Conservation (phyloP, 768 basidiomycete genomes). For the Atractiella rhizophila region DNA sequence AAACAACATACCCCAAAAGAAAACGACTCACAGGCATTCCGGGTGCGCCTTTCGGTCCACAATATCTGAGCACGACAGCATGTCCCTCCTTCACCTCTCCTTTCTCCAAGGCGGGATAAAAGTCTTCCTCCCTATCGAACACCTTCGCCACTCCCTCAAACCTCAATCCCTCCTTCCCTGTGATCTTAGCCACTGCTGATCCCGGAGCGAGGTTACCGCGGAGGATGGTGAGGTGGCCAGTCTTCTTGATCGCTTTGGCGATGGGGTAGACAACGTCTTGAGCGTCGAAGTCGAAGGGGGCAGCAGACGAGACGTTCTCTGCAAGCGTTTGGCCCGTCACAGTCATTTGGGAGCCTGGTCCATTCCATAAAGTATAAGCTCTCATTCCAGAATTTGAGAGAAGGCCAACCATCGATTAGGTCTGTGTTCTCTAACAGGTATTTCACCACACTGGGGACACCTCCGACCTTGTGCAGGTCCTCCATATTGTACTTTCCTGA, state of each 20-base stretch:
- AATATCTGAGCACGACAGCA: conserved; percentile 60
- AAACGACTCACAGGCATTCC: conserved; percentile 41
- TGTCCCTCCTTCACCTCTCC: conserved; percentile 45
- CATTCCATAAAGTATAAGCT: too few relatives aligned
- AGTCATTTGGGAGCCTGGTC: conserved; percentile 32
- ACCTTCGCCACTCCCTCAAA: conserved; percentile 37
- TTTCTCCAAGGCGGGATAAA: conserved; percentile 45
- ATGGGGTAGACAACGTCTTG: conserved; percentile 54
- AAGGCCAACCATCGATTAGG: conserved; percentile 44
- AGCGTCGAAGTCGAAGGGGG: conserved; percentile 15
- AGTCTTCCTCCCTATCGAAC: conserved; percentile 30
- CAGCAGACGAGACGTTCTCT: conserved; percentile 18
- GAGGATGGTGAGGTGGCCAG: conserved; percentile 64
- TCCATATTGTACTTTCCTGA: conserved; percentile 85
- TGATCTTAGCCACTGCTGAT: conserved; percentile 70
- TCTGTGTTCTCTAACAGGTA: conserved; percentile 52
- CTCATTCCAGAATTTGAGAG: conserved; percentile 50
- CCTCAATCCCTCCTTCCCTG: conserved; percentile 63
- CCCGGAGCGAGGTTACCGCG: conserved; percentile 66
- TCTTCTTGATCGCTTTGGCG: conserved; percentile 55
- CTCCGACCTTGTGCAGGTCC: conserved; percentile 82
- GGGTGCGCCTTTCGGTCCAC: conserved; percentile 72
- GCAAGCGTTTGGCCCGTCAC: conserved; percentile 57
- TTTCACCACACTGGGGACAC: conserved; percentile 71
- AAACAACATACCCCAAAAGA: background rate